Percentiles rank a stretch among this genome's conserved stretches.
These are phyloP conservation scores for Metschnikowia chrysomelidarum DNA, from an alignment of 805 yeast species.

Conservation along the genomic window DNA sequence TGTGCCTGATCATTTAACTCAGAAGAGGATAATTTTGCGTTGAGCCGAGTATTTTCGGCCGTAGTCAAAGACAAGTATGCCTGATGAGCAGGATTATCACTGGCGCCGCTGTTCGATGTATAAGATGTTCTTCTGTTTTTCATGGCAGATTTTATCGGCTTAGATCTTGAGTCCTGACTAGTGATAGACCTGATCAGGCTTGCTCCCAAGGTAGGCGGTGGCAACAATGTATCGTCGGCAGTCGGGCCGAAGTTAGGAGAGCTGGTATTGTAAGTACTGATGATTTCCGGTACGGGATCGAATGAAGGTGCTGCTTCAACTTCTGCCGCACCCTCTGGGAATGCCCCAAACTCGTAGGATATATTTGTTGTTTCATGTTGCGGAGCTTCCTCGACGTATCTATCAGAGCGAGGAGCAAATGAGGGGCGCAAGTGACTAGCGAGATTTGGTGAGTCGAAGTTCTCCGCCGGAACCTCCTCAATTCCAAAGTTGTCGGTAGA, in stretches of 20 bases:
- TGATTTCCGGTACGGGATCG: conserved; percentile 11
- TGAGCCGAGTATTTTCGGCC: conserved; percentile 74
- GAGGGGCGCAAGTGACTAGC: conserved; percentile 20
- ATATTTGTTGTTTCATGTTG: conserved; percentile 1
- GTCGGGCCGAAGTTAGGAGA: conserved; percentile 27
- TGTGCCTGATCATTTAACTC: conserved; percentile 29
- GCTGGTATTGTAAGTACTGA: conserved; percentile 4
- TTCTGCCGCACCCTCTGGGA: neutral
- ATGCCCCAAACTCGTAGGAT: conserved; percentile 7
- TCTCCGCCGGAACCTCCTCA: conserved; percentile 23
- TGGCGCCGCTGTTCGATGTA: conserved; percentile 11
- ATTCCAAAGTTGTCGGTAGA: conserved; percentile 26
- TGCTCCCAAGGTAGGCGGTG: conserved; percentile 18
- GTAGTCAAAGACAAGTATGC: conserved; percentile 71
- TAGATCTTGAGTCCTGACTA: conserved; percentile 27
- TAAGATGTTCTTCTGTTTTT: conserved; percentile 35
- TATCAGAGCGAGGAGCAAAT: conserved; percentile 1
- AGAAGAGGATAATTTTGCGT: conserved; percentile 54
- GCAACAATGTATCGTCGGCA: conserved; percentile 23
- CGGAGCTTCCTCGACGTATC: neutral
- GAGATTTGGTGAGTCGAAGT: conserved; percentile 22
- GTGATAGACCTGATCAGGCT: conserved; percentile 32
- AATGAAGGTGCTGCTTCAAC: conserved; percentile 20
- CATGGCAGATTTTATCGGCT: conserved; percentile 47
- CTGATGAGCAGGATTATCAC: conserved; percentile 47